Base-by-base conservation (phyloP, 106 monocot species). In the Acorus calamus region DNA sequence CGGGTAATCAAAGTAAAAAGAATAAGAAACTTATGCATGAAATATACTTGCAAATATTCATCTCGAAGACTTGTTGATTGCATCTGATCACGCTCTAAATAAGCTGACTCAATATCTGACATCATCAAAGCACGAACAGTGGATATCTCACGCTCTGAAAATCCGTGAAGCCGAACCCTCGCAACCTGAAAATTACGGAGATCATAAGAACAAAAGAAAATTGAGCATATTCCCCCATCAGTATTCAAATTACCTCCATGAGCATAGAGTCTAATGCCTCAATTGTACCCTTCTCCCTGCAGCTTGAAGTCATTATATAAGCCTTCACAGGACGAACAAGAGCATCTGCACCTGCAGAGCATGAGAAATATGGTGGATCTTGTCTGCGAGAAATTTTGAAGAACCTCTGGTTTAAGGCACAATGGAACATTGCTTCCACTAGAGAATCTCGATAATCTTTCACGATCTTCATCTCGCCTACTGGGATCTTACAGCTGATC, bases 21-120 rank as follows among this genome's bases (percentile, higher is more conserved):
- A 59, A 47, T 48, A 49, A 8, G 46, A 55, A 66, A 44, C 43
- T 46, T 46, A 55, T 42, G 54, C 50, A 8, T 54, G 41, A 14
- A 65, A 59, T 13, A 7, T 78, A 92, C 98, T 66, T 92, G 98
- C 71, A 99, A 71, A 73, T 69, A 92, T 75, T 99, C 98, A 74
- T 99, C 98, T 14, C 98, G 76, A 48, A 99, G 70, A 62, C 67
- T 87, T 50, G 92, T 99, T 46, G 98, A 99, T 53, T 99, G 98
- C 85, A 99, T 92, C 73, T 92, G 98, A 64, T 99, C 92, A 41
- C 98, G 88, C 61, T 99, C 98, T 63, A 99, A 70, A 79, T 79
- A 92, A 51, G 83, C 92, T 70, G 92, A 99, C 68, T 99, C 92
- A 66, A 99, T 99, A 50, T 99, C 98, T 62, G 98, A 92, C 98